Evolutionary conservation across 2,329 filamentous ascomycete species (phyloP).

Genomic region (Microascus cirrosus): DNA sequence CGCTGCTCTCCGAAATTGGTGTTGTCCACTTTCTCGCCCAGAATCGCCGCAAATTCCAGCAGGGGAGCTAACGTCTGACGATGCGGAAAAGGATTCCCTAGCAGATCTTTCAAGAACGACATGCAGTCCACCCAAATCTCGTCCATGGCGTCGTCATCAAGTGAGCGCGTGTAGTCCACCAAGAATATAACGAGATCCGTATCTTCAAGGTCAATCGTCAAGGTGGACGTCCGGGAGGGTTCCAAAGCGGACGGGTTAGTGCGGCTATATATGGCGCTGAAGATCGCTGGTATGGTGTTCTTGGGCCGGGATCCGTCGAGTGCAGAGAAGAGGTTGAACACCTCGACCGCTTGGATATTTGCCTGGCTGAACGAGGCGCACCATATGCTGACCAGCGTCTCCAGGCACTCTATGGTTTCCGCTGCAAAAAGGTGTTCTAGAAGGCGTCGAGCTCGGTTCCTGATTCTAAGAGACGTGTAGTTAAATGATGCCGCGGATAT

Average conservation of each 20-base stretch:
- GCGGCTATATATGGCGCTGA: constrained; percentile 91
- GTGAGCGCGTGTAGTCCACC: constrained; percentile 76
- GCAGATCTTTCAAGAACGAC: constrained; percentile 76
- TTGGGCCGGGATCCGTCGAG: constrained; percentile 85
- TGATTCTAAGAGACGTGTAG: constrained; percentile 83
- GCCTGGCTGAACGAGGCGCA: constrained; percentile 26
- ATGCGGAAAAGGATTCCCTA: constrained; percentile 91
- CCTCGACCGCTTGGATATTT: constrained; percentile 32
- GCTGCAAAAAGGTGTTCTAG: constrained; percentile 88
- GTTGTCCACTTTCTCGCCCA: constrained; percentile 94
- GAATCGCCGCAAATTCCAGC: constrained; percentile 76
- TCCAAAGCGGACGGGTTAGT: constrained; percentile 78
- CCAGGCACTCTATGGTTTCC: constrained; percentile 85
- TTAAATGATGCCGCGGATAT: constrained; percentile 71
- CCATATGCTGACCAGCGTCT: constrained; percentile 85
- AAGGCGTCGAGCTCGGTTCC: constrained; percentile 76
- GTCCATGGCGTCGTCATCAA: constrained; percentile 96
- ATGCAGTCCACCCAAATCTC: constrained; percentile 97
- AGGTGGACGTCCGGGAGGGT: constrained; percentile 67
- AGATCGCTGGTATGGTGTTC: constrained; percentile 84
- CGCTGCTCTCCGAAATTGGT: constrained; percentile 93
- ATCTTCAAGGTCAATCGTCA: constrained; percentile 77
- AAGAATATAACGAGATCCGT: constrained; percentile 79
- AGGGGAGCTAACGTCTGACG: constrained; percentile 78
- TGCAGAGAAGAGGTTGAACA: constrained; percentile 81